These are phyloP conservation scores for Ceratocystiopsis minuta DNA, from an alignment of 2,329 filamentous ascomycete species.

Conservation along the genomic window DNA sequence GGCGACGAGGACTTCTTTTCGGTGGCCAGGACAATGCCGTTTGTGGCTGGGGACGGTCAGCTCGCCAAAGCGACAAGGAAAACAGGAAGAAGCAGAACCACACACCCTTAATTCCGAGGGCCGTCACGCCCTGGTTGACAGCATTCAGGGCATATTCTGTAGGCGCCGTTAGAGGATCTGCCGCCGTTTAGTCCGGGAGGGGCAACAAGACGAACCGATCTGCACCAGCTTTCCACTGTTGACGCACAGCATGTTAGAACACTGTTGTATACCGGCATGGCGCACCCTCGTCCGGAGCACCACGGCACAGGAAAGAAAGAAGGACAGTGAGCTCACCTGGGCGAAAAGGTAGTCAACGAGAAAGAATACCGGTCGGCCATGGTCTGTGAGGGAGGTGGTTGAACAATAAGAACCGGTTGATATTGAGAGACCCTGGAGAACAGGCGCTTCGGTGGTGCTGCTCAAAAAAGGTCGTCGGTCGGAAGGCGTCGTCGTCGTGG, in stretches of 20 bases:
- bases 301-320: not conserved
- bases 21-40: slow-evolving; percentile 94
- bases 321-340: slow-evolving; percentile 49
- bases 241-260: not conserved
- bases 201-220: slow-evolving; percentile 43
- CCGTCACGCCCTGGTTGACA: slow-evolving; percentile 97
- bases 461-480: too few species aligned
- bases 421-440: too few species aligned
- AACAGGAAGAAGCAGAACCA: not conserved
- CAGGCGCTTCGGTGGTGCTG: too few species aligned
- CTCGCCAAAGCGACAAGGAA: not conserved
- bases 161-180: not conserved
- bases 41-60: slow-evolving; percentile 51
- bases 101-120: slow-evolving; percentile 92
- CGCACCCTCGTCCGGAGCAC: not conserved
- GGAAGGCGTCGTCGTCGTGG: not conserved
- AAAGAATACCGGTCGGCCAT: slow-evolving; percentile 99
- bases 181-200: not conserved
- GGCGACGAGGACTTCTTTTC: slow-evolving; percentile 99
- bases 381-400: slow-evolving; percentile 6
- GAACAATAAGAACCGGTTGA: not conserved
- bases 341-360: slow-evolving; percentile 97
- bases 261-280: too few species aligned
- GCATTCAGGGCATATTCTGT: slow-evolving; percentile 97
- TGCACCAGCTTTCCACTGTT: slow-evolving; percentile 93